A percentile compares a stretch with the other conserved stretches of the same genome.
Conservation (phyloP, 768 basidiomycete species). For the Lactarius sp. region DNA sequence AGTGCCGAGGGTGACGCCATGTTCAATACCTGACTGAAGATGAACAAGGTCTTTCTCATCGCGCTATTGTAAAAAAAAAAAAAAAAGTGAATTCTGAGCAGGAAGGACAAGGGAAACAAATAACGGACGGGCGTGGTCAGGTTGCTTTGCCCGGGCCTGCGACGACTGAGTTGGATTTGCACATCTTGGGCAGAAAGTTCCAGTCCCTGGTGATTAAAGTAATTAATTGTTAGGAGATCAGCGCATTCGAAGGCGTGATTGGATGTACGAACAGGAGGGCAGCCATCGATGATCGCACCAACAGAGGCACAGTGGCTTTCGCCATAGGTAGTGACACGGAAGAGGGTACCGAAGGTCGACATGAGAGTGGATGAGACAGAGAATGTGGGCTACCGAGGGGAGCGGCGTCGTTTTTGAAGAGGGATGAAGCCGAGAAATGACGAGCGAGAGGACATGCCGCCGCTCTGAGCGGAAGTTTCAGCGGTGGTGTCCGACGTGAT, state of each 20-base stretch:
- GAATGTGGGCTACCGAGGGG: background rate
- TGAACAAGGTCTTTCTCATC: conserved; percentile 94
- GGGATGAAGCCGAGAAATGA: conserved; percentile 7
- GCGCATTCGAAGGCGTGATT: background rate
- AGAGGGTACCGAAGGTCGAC: conserved; percentile 91
- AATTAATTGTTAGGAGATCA: background rate
- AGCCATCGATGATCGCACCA: conserved; percentile 96
- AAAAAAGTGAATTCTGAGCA: background rate
- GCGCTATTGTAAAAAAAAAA: conserved; percentile 44
- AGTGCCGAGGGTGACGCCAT: conserved; percentile 93
- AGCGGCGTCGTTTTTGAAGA: background rate
- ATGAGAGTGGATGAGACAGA: conserved; percentile 40
- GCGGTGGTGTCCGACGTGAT: conserved; percentile 4
- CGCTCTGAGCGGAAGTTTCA: conserved; percentile 13
- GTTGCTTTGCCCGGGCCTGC: conserved; percentile 93
- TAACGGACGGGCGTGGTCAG: conserved; percentile 89
- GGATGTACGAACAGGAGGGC: conserved; percentile 71
- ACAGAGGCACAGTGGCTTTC: conserved; percentile 97
- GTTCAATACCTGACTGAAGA: conserved; percentile 90
- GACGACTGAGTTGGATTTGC: conserved; percentile 84
- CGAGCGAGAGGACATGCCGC: background rate
- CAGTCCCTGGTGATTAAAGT: conserved; percentile 56
- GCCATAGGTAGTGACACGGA: conserved; percentile 95
- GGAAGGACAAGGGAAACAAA: background rate
- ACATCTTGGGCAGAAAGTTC: conserved; percentile 76